phyloP scores from a whole-genome alignment of 306 rosid genomes.

The Prunus mira region DNA sequence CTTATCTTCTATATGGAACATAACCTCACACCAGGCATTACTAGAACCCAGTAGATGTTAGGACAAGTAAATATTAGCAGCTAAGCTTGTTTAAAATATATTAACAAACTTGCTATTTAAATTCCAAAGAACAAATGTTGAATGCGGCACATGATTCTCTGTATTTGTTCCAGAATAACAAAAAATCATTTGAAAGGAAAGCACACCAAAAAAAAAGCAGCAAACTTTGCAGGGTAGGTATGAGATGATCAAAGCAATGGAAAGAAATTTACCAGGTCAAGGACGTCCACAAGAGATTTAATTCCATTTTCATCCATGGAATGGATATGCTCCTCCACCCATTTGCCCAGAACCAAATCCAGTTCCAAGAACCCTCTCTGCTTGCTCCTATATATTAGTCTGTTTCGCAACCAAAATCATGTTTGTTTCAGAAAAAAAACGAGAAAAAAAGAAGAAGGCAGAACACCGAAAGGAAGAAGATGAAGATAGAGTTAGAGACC shows the following conservation, averaged over 20 bases:
- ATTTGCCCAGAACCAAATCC: slow-evolving; percentile 89
- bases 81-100: background rate
- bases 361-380: slow-evolving; percentile 85
- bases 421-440: background rate
- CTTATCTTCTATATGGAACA: background rate
- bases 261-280: slow-evolving; percentile 53
- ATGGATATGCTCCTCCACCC: slow-evolving; percentile 77
- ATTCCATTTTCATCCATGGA: slow-evolving; percentile 68
- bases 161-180: background rate
- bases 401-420: slow-evolving; percentile 15
- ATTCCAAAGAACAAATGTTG: background rate
- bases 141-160: background rate
- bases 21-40: background rate
- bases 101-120: background rate
- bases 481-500: slow-evolving; percentile 26
- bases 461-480: background rate
- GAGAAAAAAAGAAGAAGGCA: slow-evolving; percentile 1
- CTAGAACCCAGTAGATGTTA: background rate
- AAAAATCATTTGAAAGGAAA: background rate
- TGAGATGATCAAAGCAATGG: background rate
- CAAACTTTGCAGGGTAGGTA: background rate
- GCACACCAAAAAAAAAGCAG: background rate
- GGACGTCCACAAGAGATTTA: slow-evolving; percentile 59
- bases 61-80: background rate
- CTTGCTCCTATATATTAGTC: slow-evolving; percentile 80